Base-by-base conservation (phyloP, 352 stramenopile species). In the Phytophthora cactorum region DNA sequence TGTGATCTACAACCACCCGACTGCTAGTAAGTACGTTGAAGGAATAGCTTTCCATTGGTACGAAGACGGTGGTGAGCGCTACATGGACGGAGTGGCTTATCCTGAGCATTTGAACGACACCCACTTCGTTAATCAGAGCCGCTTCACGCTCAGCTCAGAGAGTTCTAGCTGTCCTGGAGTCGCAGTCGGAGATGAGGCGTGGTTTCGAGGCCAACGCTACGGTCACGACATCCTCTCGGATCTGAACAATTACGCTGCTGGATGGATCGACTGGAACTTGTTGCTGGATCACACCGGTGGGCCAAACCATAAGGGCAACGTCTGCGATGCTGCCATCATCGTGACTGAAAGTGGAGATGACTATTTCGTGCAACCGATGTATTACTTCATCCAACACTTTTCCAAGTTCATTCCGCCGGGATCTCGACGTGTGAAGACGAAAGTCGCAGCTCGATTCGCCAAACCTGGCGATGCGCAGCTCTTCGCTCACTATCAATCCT, bases 31-130 rank as follows among this genome's bases (percentile, higher is more conserved):
- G 59, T 98, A 91, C 59, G 79, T 98, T 1, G 90, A 96, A 32
- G 92, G 91, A 41, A 92, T 97, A 44, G 91, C 89, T 9, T 96
- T 96, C 68, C 92, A 98, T 74, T 98, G 93, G 90, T 96, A 97
- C 60, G 66, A 74, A 15, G 50, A 58, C 14, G 54, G 54, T 15
- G 43, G 45, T 17, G 55, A 75, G 34, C 82, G 78, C 45, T 82
- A 81, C 59, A 83, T 92, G 75, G 86, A 94, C 52, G 86, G 84
- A 22, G 84, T 91, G 15, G 74, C 74, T 47, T 90, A 86, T 61
- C 82, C 90, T 60, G 86, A 92, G 27, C 81, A 76, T 12, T 60
- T 94, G 31, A 94, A 94, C 44, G 86, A 94, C 56, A 94, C 86
- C 15, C 81, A 94, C 59, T 82, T 82, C 47, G 60, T 92, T 2